These are phyloP conservation scores for Solanum appendiculatum DNA, from an alignment of 257 asterid genomes.

Conservation along the genomic window DNA sequence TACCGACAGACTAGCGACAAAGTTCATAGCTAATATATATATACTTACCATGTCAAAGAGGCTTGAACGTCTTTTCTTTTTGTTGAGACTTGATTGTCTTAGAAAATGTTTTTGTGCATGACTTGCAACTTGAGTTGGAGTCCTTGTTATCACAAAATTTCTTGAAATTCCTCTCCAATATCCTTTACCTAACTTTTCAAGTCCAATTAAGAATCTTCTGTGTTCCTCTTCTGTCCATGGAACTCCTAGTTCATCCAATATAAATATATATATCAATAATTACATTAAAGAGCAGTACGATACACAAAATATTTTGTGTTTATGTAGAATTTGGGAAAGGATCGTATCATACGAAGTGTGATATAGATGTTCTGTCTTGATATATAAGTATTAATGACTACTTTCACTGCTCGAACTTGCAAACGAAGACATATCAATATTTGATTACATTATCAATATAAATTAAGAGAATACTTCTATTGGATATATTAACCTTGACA, in stretches of 20 bases:
- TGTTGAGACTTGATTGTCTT: conserved; percentile 12
- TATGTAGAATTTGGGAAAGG: neutral
- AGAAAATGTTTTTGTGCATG: conserved; percentile 35
- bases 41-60: conserved; percentile 10
- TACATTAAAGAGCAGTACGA: neutral
- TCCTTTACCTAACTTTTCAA: conserved; percentile 31
- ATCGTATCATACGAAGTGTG: neutral
- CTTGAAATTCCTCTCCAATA: conserved; percentile 39
- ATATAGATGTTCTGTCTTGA: neutral
- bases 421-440: too few relatives aligned
- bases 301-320: neutral
- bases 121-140: conserved; percentile 36
- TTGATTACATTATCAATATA: too few relatives aligned
- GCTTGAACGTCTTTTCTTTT: neutral
- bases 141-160: conserved; percentile 25
- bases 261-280: neutral
- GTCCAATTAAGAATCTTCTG: conserved; percentile 18
- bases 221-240: conserved; percentile 43
- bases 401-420: too few relatives aligned
- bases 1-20: neutral
- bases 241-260: conserved; percentile 9
- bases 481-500: neutral
- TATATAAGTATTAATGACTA: neutral
- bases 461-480: neutral
- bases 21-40: neutral